Evolutionary conservation across 1,139 yeast genomes (phyloP).

Genomic region (Pichia cactophila): DNA sequence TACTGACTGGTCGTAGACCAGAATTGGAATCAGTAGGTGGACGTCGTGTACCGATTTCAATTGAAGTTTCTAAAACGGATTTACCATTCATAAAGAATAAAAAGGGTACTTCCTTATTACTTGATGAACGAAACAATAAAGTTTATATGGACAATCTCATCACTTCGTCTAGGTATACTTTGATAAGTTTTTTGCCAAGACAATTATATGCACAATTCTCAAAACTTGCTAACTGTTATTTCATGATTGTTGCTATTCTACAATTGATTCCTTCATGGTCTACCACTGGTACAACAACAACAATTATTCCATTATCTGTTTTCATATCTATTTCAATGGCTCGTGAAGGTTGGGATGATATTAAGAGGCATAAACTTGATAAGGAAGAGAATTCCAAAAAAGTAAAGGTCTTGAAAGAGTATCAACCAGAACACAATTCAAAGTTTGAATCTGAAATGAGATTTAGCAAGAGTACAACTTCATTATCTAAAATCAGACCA

Average conservation of each 20-base stretch:
- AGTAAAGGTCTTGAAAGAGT: conserved; percentile 35
- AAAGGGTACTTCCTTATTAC: conserved; percentile 26
- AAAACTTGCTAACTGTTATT: conserved; percentile 81
- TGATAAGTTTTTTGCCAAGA: conserved; percentile 77
- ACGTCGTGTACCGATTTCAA: conserved; percentile 60
- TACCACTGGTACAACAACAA: conserved; percentile 93
- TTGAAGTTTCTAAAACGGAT: conserved; percentile 30
- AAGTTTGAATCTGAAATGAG: conserved; percentile 10
- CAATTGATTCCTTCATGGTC: conserved; percentile 98
- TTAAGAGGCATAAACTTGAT: conserved; percentile 80
- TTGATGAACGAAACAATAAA: conserved; percentile 62
- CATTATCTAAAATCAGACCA: conserved; percentile 23
- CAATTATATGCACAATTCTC: conserved; percentile 88
- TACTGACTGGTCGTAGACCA: conserved; percentile 36
- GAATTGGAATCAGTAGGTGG: conserved; percentile 60
- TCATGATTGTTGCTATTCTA: conserved; percentile 78
- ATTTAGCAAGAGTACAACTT: conserved; percentile 24
- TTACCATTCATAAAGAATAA: conserved; percentile 17
- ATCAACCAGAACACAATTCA: conserved; percentile 3
- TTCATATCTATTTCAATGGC: conserved; percentile 88
- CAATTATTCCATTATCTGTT: conserved; percentile 78
- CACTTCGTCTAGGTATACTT: conserved; percentile 81
- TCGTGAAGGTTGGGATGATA: conserved; percentile 91
- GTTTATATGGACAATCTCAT: conserved; percentile 64
- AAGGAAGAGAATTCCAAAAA: conserved; percentile 69